Evolutionary conservation across 179 eudicot species (phyloP), one percentile per base, ranked within the genome.

Genomic region (Carnegiea gigantea): DNA sequence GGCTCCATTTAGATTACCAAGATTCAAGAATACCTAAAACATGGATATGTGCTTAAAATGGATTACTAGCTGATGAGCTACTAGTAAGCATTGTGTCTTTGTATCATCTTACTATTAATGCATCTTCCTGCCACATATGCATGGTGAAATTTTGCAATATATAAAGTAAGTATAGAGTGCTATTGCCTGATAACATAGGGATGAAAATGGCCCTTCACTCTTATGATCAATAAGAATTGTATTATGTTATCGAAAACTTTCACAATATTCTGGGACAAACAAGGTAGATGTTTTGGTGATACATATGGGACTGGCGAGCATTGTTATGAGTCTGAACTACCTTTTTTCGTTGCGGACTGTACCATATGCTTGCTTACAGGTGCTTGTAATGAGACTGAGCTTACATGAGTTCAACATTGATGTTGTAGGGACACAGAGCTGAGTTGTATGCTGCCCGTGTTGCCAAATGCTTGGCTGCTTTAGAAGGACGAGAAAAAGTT

Each of bases 401-500:
- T 68, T 24, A 38, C 57, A 77, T 57, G 72, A 72, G 12, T 15
- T 49, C 53, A 74, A 15, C 36, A 53, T 80, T 49, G 43, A 18
- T 79, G 83, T 84, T 80, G 81, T 93, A 96, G 99, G 99, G 99
- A 79, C 99, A 96, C 86, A 88, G 99, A 83, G 98, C 99, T 84
- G 98, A 96, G 81, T 84, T 96, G 77, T 96, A 91, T 86, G 99
- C 99, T 88, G 92, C 97, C 54, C 93, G 99, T 80, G 99, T 96
- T 89, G 98, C 99, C 76, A 93, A 90, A 84, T 90, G 99, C 83
- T 89, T 96, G 85, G 92, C 99, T 86, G 95, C 99, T 79, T 83
- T 96, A 17, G 99, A 96, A 86, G 99, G 97, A 36, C 98, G 99
- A 70, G 99, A 96, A 62, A 96, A 91, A 89, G 99, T 94, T 80